Conservation (phyloP, 441 rosid genomes). For the Arabidopsis lyrata region DNA sequence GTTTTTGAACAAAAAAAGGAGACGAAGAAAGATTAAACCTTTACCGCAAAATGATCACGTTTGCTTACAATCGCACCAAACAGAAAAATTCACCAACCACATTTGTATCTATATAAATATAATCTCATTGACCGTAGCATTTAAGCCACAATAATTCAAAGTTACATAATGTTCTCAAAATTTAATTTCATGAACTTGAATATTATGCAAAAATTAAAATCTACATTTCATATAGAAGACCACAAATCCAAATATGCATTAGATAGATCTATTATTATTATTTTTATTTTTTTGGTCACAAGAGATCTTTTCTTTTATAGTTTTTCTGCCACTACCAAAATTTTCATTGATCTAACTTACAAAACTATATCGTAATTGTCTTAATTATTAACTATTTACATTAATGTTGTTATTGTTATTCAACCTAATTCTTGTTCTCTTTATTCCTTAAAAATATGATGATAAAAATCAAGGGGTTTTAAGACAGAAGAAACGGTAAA, state of each 20-base stretch:
- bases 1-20: no score
- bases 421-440: not conserved
- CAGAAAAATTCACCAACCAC: not conserved
- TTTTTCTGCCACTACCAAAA: not conserved
- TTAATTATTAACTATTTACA: not conserved
- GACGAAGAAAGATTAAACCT: not conserved
- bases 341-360: not conserved
- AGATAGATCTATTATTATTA: not conserved
- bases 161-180: not conserved
- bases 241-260: not conserved
- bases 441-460: not conserved
- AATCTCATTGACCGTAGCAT: not conserved
- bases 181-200: not conserved
- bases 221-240: not conserved
- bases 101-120: not conserved
- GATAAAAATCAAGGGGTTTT: not conserved
- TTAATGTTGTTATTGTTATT: not conserved
- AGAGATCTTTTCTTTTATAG: no score
- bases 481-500: conserved; percentile 8
- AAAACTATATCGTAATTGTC: not conserved
- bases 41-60: conserved; percentile 1
- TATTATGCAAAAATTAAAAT: not conserved
- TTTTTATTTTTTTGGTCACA: no score
- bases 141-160: not conserved
- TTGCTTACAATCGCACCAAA: not conserved